A percentile compares a stretch with the other conserved stretches of the same genome.
Evolutionary conservation across 202 grass and related monocot genomes (phyloP).

Genomic region (Schoenoplectus tabernaemontani): DNA sequence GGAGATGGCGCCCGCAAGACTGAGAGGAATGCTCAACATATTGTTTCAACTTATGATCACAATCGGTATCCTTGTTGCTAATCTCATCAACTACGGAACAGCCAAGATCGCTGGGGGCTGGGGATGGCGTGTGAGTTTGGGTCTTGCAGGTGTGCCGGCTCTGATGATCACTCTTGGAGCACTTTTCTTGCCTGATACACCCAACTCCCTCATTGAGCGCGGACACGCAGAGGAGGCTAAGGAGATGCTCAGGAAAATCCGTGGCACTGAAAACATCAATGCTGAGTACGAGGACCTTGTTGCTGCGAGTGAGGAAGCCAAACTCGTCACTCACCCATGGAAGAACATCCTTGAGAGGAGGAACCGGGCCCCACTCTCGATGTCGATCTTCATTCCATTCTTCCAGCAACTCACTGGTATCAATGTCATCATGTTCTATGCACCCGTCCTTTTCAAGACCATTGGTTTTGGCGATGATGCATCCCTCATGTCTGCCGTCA

Average conservation of each 20-base stretch:
- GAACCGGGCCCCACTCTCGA: conserved; percentile 43
- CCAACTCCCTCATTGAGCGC: conserved; percentile 56
- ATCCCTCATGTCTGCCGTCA: conserved; percentile 56
- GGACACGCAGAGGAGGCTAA: conserved; percentile 30
- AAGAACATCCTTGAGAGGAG: conserved; percentile 41
- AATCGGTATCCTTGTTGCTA: conserved; percentile 59
- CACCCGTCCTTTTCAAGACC: conserved; percentile 61
- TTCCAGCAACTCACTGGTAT: conserved; percentile 82
- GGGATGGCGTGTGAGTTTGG: conserved; percentile 63
- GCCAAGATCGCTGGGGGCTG: conserved; percentile 38
- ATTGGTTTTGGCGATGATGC: conserved; percentile 58
- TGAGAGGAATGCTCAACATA: conserved; percentile 75
- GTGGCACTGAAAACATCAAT: conserved; percentile 45
- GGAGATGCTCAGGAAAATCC: conserved; percentile 46
- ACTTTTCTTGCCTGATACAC: conserved; percentile 48
- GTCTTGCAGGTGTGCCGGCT: conserved; percentile 54
- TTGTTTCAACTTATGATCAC: conserved; percentile 80
- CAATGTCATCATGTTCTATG: conserved; percentile 88
- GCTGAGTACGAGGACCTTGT: conserved; percentile 52
- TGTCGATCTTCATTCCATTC: conserved; percentile 44
- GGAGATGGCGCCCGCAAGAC: conserved; percentile 60
- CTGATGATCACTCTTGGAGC: conserved; percentile 53
- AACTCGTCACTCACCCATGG: conserved; percentile 31
- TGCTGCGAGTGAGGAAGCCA: conserved; percentile 39
- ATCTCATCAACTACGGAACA: conserved; percentile 68